phyloP scores from a whole-genome alignment of 345 rosid genomes.

The Mallotus nudiflorus region DNA sequence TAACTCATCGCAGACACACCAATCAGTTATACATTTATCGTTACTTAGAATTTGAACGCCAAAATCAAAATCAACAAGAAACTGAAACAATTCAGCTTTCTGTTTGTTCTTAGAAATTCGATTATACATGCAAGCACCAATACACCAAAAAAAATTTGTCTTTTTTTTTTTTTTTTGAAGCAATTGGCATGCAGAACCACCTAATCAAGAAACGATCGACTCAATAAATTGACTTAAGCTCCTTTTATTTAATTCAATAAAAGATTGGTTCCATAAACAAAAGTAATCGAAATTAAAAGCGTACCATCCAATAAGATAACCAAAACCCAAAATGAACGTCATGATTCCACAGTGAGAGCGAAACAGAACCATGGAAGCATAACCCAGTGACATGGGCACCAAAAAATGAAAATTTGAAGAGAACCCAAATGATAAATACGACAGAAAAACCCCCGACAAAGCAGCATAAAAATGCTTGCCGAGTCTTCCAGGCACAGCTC shows the following conservation, averaged over 20 bases:
- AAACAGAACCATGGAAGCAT: conserved; percentile 66
- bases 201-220: too few relatives aligned
- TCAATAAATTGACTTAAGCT: too few relatives aligned
- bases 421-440: conserved; percentile 80
- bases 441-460: conserved; percentile 61
- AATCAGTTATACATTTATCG: neutral
- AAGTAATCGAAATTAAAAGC: neutral
- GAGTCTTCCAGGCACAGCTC: conserved; percentile 60
- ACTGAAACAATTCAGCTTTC: too few relatives aligned
- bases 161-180: neutral
- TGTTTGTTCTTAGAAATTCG: too few relatives aligned
- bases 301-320: conserved; percentile 92
- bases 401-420: conserved; percentile 90
- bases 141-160: too few relatives aligned
- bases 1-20: neutral
- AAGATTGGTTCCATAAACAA: too few relatives aligned
- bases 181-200: neutral
- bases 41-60: neutral
- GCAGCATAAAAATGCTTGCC: conserved; percentile 71
- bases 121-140: neutral
- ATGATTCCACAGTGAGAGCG: conserved; percentile 69
- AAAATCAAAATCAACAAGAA: neutral
- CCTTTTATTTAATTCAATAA: too few relatives aligned
- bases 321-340: conserved; percentile 71
- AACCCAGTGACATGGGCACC: conserved; percentile 77